phyloP scores from a whole-genome alignment of 345 rosid genomes.

The Clausena lansium region DNA sequence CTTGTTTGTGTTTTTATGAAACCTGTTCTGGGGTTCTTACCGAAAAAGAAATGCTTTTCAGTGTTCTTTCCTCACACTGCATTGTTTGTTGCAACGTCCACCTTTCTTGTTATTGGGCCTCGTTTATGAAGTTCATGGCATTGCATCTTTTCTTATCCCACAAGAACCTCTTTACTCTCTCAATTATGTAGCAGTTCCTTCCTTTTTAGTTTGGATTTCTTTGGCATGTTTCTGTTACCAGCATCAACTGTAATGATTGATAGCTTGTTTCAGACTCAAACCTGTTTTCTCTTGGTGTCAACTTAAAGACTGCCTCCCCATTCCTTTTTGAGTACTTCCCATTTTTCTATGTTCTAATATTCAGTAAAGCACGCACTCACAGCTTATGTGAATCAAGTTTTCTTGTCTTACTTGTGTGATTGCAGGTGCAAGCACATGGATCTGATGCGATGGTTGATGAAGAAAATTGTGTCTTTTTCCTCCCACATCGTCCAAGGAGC shows the following conservation, averaged over 20 bases:
- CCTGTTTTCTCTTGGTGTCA: too few relatives aligned
- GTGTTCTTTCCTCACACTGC: neutral
- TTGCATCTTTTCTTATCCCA: neutral
- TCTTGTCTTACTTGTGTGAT: neutral
- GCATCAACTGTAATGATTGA: neutral
- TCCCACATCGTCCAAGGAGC: constrained; percentile 88
- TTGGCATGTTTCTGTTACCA: neutral
- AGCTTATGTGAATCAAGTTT: neutral
- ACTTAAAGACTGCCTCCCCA: neutral
- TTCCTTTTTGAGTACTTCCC: neutral
- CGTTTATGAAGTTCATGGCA: too few relatives aligned
- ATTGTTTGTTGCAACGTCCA: neutral
- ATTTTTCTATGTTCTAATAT: neutral
- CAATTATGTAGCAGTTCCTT: neutral
- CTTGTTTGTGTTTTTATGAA: neutral
- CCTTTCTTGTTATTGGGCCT: neutral
- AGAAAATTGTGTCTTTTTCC: constrained; percentile 93
- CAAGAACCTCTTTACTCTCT: neutral
- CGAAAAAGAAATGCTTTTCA: neutral
- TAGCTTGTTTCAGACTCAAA: neutral
- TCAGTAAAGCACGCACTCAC: neutral
- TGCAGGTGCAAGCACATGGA: constrained; percentile 98
- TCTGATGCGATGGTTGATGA: constrained; percentile 95
- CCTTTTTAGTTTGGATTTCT: neutral
- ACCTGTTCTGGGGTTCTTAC: neutral